Conservation (phyloP, 148 eudicot genomes). For the Hydrangea macrophylla region DNA sequence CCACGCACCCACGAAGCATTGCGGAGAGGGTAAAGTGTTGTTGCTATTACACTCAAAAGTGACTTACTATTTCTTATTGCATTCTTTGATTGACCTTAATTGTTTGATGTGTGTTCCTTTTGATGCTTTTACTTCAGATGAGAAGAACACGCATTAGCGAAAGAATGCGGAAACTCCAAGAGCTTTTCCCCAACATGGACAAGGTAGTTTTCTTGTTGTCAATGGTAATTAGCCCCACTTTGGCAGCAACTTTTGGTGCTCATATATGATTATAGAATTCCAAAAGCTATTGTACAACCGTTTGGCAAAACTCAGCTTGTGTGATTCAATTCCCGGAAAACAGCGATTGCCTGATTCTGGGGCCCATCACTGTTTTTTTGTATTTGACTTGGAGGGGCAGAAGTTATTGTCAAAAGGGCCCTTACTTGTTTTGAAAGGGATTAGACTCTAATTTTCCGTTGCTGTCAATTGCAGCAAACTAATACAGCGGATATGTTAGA, state of each 20-base stretch:
- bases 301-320: too few species aligned
- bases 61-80: not conserved
- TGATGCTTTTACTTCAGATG: conserved; percentile 24
- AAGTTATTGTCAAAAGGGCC: not conserved
- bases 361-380: too few species aligned
- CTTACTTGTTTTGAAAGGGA: not conserved
- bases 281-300: too few species aligned
- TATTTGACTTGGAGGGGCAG: too few species aligned
- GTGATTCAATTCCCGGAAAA: too few species aligned
- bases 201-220: conserved; percentile 50
- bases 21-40: conserved; percentile 57
- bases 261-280: too few species aligned
- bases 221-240: too few species aligned
- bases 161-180: conserved; percentile 57
- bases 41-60: not conserved
- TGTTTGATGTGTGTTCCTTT: not conserved
- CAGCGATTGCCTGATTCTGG: too few species aligned
- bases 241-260: too few species aligned
- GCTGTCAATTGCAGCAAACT: conserved; percentile 40
- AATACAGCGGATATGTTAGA: conserved; percentile 64
- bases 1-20: conserved; percentile 65
- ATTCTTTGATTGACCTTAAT: too few species aligned
- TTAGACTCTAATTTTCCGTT: not conserved
- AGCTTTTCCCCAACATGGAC: conserved; percentile 61
- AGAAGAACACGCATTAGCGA: conserved; percentile 53